Evolutionary conservation across 805 yeast genomes (phyloP), one percentile per base, ranked within the genome.

Genomic region (Kazachstania africana): DNA sequence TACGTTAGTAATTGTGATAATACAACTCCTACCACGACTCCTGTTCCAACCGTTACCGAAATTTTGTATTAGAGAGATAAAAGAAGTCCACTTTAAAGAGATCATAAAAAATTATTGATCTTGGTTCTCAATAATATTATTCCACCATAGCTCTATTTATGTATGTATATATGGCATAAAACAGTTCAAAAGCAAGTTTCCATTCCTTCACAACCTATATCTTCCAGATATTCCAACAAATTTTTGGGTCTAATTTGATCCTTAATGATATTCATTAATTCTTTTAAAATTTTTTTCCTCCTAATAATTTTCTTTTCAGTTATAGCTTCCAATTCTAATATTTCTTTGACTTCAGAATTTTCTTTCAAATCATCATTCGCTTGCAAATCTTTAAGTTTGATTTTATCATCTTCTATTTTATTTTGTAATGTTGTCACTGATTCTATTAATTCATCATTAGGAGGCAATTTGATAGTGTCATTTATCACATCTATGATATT

Each of bases 201-300:
- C n/a, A n/a, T n/a, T n/a, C n/a, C 15, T 30, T 50, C 56, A 16
- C 32, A 37, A 16, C 56, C 55, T 22, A 50, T 36, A n/a, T 42
- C 45, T 30, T 50, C 57, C 26, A 54, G 34, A 20, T 50, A 41
- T 14, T 44, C 53, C 16, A 40, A 38, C 28, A 50, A 31, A 35
- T 48, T 40, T 26, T 44, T 36, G 8, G 47, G 42, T 16, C 45
- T 38, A 12, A 47, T 37, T 6, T 46, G 41, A 25, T 53, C 57
- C 31, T 51, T 51, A 5, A 51, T 28, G 19, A 51, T 35, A 5
- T 39, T 33, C 6, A 37, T 14, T 19, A 53, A 31, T 16, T 35
- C 34, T 26, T 43, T 43, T 24, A 44, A 32, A 14, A 39, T 36
- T 31, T 42, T 44, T 16, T 34, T 29, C 27, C 55, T 38, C 10